Evolutionary conservation across 139 green algal genomes (phyloP), one percentile per base, ranked within the genome.

Genomic region (Chlamydomonas asymmetrica): DNA sequence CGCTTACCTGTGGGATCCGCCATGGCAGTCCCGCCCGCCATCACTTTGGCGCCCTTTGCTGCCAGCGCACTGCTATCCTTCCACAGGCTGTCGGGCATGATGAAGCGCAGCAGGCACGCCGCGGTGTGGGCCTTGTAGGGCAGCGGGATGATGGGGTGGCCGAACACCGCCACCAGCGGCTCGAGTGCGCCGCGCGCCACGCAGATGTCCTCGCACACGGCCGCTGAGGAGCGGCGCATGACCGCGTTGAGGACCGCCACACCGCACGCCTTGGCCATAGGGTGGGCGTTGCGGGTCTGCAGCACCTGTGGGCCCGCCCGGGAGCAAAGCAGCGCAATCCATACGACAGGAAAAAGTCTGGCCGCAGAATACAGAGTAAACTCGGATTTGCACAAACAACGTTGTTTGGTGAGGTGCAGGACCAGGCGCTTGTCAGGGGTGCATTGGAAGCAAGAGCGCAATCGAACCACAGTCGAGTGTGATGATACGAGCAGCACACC

Each of bases 1-100:
- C n/a, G n/a, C n/a, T n/a, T n/a, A n/a, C n/a, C n/a, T n/a, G n/a
- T n/a, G n/a, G n/a, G n/a, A n/a, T n/a, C n/a, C n/a, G n/a, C n/a
- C n/a, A n/a, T n/a, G n/a, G n/a, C n/a, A n/a, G n/a, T n/a, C 22
- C 68, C 68, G 32, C 70, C 69, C 37, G 70, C 71, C 32, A 57
- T 41, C 20, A 67, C 59, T 63, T 73, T 76, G 52, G 48, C 57
- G n/a, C 59, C 52, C 34, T 38, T 62, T 13, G 62, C 70, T 18
- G 29, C 34, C 4, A 80, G 50, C 2, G 74, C 64, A 22, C 74
- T 80, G 2, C 66, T 71, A 45, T 80, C 74, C n/a, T 77, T 77
- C 80, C 80, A 86, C 31, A 86, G 49, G 34, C 29, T 71, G 65
- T 86, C 80, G 22, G 80, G 80, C 80, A 86, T 76, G 37, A 82